A percentile compares a stretch with the other conserved stretches of the same genome.
Evolutionary conservation across 2,329 filamentous ascomycete species (phyloP).

Genomic region (Didymella exigua): DNA sequence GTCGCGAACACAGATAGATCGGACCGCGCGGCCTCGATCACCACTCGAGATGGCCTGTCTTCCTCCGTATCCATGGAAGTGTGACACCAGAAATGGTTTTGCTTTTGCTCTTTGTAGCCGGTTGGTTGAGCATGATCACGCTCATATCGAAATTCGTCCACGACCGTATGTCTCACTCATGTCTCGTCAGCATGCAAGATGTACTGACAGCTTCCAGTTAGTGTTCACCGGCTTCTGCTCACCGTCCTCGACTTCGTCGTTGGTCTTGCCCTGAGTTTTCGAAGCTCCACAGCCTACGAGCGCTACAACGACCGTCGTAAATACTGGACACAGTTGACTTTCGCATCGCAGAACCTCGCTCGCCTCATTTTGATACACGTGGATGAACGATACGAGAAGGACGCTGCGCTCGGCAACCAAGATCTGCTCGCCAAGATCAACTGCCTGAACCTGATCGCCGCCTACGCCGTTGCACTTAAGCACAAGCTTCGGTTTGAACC

Average conservation of each 20-base stretch:
- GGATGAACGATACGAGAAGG: conserved; percentile 59
- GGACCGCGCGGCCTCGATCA: conserved; percentile 71
- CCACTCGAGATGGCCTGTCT: conserved; percentile 77
- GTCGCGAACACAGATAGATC: conserved; percentile 28
- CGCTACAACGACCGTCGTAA: conserved; percentile 65
- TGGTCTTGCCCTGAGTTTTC: conserved; percentile 74
- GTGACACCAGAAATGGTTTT: conserved; percentile 75
- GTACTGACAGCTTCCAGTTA: conserved; percentile 47
- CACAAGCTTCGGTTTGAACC: conserved; percentile 86
- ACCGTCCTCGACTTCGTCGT: conserved; percentile 83
- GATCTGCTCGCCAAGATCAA: conserved; percentile 70
- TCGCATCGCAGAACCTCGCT: conserved; percentile 62
- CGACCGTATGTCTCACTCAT: conserved; percentile 25
- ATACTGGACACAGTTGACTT: conserved; percentile 65
- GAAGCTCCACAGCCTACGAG: conserved; percentile 77
- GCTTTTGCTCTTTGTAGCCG: conserved; percentile 67
- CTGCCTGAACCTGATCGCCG: conserved; percentile 73
- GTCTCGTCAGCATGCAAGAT: neutral
- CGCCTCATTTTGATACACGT: conserved; percentile 89
- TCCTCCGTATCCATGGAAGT: conserved; percentile 75
- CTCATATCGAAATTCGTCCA: conserved; percentile 51
- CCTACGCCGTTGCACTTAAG: conserved; percentile 78
- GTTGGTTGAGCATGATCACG: conserved; percentile 70
- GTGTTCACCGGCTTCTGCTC: conserved; percentile 69
- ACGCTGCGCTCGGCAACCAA: conserved; percentile 61